Base-by-base conservation (phyloP, 345 rosid genomes). In the Citrus mangshanensis region DNA sequence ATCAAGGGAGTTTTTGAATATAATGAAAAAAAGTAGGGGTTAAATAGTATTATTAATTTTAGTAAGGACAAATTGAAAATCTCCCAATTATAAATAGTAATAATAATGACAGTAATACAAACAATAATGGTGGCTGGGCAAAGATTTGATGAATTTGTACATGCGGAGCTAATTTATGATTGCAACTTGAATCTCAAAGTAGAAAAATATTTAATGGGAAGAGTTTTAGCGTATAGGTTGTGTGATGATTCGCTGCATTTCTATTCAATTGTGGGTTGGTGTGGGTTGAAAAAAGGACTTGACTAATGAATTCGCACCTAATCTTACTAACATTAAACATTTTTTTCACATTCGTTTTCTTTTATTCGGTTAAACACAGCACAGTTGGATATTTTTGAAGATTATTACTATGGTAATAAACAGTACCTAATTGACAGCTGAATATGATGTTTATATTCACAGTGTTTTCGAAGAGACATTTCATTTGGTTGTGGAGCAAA, bases 1-100 rank as follows among this genome's bases (percentile, higher is more conserved):
- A 0, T 46, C 5, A 3, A 0, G 1, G 1, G 0, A 12, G 4
- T 13, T 12, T 12, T 13, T 46, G 0, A 46, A 46, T 12, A 46
- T 13, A 3, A 46, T 46, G 0, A 13, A 46, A 46, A 46, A 46
- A 46, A 12, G 0, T 0, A 3, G 14, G 16, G 4, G 16, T 0
- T 3, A 12, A 42, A 42, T 42, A 42, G 4, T 13, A 13, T 13
- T 10, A 46, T 46, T 46, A 0, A 46, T 46, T 46, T 13, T 0
- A 12, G 1, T 46, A 46, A 3, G 1, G 18, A 46, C 0, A 13
- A 46, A 3, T 46, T 13, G 5, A 46, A 4, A 46, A 13, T 46
- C 18, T 46, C 18, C 51, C 18, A 12, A 13, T 3, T 12, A 13
- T 46, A 46, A 46, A 46, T 3, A 12, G 49, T 12, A 46, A 13